These are phyloP conservation scores for Trichosporon asahii DNA, from an alignment of 1,284 basidiomycete genomes.

Conservation along the genomic window DNA sequence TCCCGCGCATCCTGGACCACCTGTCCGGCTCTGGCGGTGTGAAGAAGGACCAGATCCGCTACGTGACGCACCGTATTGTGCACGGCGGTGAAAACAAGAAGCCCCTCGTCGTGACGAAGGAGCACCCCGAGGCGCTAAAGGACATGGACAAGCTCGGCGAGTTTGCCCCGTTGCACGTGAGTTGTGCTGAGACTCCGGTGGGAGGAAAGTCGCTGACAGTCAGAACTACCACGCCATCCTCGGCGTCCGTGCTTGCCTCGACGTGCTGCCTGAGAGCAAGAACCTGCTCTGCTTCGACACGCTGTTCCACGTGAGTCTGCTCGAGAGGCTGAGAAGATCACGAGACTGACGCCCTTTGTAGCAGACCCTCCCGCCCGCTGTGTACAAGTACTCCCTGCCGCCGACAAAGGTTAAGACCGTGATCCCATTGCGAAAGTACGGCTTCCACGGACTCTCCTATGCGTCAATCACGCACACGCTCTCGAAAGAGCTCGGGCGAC, in stretches of 20 bases:
- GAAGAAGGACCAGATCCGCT: conserved; percentile 45
- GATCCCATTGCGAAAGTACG: conserved; percentile 74
- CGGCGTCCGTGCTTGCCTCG: conserved; percentile 58
- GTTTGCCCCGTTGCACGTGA: conserved; percentile 70
- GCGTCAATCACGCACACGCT: conserved; percentile 41
- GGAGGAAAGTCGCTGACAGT: conserved; percentile 11
- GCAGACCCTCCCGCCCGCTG: conserved; percentile 65
- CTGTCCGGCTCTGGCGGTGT: conserved; percentile 35
- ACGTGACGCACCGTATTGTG: conserved; percentile 56
- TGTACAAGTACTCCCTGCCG: conserved; percentile 73
- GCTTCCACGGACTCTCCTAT: conserved; percentile 70
- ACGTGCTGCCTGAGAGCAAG: conserved; percentile 59
- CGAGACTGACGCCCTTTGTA: conserved; percentile 13
- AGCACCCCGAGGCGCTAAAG: conserved; percentile 58
- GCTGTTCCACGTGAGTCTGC: conserved; percentile 62
- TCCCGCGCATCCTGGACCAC: conserved; percentile 44
- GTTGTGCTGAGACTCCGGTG: too few species aligned
- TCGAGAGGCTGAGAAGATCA: background rate
- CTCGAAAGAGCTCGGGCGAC: conserved; percentile 56
- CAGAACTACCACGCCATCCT: conserved; percentile 57
- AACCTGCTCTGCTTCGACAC: conserved; percentile 67
- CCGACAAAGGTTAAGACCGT: conserved; percentile 57
- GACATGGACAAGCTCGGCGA: conserved; percentile 70
- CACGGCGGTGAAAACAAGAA: conserved; percentile 72
- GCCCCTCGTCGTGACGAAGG: conserved; percentile 62